A percentile compares a stretch with the other conserved stretches of the same genome.
These are phyloP conservation scores for Solanum piurae DNA, from an alignment of 257 asterid species.

Conservation along the genomic window DNA sequence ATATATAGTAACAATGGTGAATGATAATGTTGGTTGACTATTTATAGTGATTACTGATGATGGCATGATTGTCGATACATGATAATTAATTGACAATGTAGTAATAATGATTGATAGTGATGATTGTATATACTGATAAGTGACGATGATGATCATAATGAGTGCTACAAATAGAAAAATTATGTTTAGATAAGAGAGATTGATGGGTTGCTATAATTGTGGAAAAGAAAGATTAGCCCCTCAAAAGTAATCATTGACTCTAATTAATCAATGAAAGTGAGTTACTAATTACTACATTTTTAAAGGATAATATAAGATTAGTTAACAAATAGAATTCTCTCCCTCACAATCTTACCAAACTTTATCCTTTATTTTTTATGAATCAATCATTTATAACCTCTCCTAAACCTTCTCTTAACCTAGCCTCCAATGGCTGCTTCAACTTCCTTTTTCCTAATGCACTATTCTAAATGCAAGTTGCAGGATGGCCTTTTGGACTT, in stretches of 20 bases:
- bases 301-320: background rate
- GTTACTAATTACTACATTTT: background rate
- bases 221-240: background rate
- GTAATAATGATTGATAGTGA: background rate
- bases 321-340: constrained; percentile 18
- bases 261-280: background rate
- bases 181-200: background rate
- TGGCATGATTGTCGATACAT: background rate
- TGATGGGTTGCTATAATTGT: background rate
- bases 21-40: background rate
- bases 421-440: constrained; percentile 45
- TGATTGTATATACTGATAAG: too few species aligned
- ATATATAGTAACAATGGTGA: background rate
- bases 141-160: background rate
- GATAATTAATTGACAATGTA: background rate
- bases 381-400: constrained; percentile 26
- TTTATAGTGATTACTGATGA: background rate
- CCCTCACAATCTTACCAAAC: constrained; percentile 32
- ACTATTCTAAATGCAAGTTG: constrained; percentile 12
- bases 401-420: constrained; percentile 44
- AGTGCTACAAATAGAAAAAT: background rate
- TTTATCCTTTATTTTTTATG: constrained; percentile 16
- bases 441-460: constrained; percentile 11
- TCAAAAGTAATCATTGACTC: background rate
- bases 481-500: constrained; percentile 63